Evolutionary conservation across 768 basidiomycete genomes (phyloP).

Genomic region (Coprinellus micaceus): DNA sequence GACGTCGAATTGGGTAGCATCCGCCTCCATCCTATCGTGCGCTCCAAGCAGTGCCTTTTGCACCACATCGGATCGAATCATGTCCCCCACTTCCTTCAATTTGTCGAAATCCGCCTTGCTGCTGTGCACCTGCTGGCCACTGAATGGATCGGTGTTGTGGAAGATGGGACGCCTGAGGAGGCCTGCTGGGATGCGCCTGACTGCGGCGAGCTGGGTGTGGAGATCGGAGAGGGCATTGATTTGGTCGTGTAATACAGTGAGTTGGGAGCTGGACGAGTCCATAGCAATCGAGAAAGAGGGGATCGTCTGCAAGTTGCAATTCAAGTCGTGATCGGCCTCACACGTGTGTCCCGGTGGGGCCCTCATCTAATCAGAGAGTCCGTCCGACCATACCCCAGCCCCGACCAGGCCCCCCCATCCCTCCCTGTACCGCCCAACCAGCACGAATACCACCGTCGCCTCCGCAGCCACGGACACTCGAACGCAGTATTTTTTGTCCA

Average conservation of each 20-base stretch:
- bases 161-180: conserved; percentile 38
- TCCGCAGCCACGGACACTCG: conserved; percentile 16
- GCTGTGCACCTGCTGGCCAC: conserved; percentile 16
- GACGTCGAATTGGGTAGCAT: conserved; percentile 46
- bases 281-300: neutral
- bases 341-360: conserved; percentile 9
- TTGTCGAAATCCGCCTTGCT: conserved; percentile 41
- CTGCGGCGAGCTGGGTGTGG: conserved; percentile 37
- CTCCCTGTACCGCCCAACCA: conserved; percentile 29
- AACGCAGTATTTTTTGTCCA: conserved; percentile 26
- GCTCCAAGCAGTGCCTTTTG: conserved; percentile 60
- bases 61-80: conserved; percentile 44
- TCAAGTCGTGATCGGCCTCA: too few relatives aligned
- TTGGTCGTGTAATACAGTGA: conserved; percentile 32
- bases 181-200: conserved; percentile 44
- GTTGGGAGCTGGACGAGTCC: conserved; percentile 7
- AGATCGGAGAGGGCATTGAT: conserved; percentile 47
- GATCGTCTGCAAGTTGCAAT: too few relatives aligned
- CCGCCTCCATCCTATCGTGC: conserved; percentile 49
- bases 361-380: conserved; percentile 11
- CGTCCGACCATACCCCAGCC: conserved; percentile 34
- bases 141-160: conserved; percentile 14
- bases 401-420: conserved; percentile 36
- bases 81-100: conserved; percentile 45
- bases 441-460: conserved; percentile 32